Base-by-base conservation (phyloP, 805 yeast genomes). In the Kurtzmaniella cleridarum region DNA sequence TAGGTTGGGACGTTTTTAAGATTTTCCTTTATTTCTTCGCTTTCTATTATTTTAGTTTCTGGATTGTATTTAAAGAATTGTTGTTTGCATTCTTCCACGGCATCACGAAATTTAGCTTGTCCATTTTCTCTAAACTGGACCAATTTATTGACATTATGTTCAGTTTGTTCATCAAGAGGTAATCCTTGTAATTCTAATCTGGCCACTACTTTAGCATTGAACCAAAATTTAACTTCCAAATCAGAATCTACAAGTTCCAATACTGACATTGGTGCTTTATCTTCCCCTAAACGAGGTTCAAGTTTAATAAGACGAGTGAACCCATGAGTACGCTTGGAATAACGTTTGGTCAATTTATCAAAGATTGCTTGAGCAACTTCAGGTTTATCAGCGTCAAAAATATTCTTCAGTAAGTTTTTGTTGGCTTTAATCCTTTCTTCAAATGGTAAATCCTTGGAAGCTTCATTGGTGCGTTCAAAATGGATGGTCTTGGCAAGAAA, bases 241-340 rank as follows among this genome's bases (percentile, higher is more conserved):
- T 57, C 66, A 1, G 69, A 56, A 50, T 85, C 96, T 1, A 91
- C 95, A 35, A 93, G 69, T 61, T 93, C 98, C 39, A 93, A 55
- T 7, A 90, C 80, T 0, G 93, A 81, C 71, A 86, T 93, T 26
- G 90, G 90, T 0, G 97, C 95, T 44, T 80, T 84, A 58, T 93
- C 98, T 44, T 66, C 71, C 40, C 93, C 90, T 34, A 82, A 60
- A 48, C 98, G 73, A 13, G 90, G 88, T 60, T 93, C 98, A 44
- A 93, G 67, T 49, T 76, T 81, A 45, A 89, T 64, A 39, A 91
- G 77, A 49, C 98, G 77, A 2, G 97, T 88, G 65, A 82, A 91
- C 1, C 97, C 97, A 44, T 88, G 85, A 1, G 61, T 55, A 63
- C 96, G 76, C 17, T 61, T 52, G 3, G 66, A 53, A 54, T 84